Evolutionary conservation across 306 rosid genomes (phyloP).

Genomic region (Ziziphus jujuba): DNA sequence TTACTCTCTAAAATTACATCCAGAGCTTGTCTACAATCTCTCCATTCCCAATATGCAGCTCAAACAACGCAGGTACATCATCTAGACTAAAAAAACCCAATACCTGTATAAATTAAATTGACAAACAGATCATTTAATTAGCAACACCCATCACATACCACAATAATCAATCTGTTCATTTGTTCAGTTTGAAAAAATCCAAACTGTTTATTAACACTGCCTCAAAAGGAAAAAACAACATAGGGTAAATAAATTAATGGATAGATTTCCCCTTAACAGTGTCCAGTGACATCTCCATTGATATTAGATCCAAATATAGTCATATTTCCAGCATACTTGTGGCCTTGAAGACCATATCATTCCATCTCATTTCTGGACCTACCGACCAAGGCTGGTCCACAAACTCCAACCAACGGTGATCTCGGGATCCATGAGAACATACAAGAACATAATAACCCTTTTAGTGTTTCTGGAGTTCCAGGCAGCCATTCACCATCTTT

Average conservation of each 20-base stretch:
- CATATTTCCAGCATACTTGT: conserved; percentile 88
- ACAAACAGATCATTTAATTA: too few relatives aligned
- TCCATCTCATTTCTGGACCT: conserved; percentile 82
- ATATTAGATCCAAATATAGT: conserved; percentile 64
- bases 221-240: not conserved
- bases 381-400: conserved; percentile 82
- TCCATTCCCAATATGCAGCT: conserved; percentile 72
- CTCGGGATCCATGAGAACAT: conserved; percentile 88
- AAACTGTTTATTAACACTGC: not conserved
- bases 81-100: conserved; percentile 87
- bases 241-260: not conserved
- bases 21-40: conserved; percentile 67
- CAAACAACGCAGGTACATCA: conserved; percentile 73
- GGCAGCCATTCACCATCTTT: conserved; percentile 92
- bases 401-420: conserved; percentile 96
- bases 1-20: conserved; percentile 59
- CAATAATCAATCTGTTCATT: conserved; percentile 15
- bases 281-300: conserved; percentile 73
- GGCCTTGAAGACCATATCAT: conserved; percentile 57
- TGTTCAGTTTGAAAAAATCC: not conserved
- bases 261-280: conserved; percentile 57
- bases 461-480: conserved; percentile 80
- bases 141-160: not conserved
- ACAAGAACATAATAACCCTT: conserved; percentile 72
- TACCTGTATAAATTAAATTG: conserved; percentile 46